These are phyloP conservation scores for Pulveroboletus sp. DNA, from an alignment of 768 basidiomycete genomes.

Conservation along the genomic window DNA sequence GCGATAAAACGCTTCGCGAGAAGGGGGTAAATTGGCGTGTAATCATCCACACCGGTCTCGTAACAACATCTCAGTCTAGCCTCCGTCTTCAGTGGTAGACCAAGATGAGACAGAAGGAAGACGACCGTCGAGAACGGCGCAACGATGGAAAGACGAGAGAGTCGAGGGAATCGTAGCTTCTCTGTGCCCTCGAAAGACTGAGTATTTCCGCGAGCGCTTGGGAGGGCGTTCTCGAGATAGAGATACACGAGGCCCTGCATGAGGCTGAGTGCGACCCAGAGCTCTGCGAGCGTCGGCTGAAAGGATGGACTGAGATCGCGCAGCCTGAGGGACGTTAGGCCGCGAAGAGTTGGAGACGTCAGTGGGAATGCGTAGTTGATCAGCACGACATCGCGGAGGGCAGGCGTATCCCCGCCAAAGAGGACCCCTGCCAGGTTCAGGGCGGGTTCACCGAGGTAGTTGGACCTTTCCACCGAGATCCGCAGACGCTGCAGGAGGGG, in stretches of 20 bases:
- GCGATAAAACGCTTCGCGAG: conserved; percentile 15
- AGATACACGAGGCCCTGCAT: conserved; percentile 35
- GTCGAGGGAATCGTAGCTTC: conserved; percentile 7
- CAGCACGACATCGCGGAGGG: conserved; percentile 36
- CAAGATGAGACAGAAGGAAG: conserved; percentile 8
- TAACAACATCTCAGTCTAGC: conserved; percentile 15
- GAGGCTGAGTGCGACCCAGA: conserved; percentile 32
- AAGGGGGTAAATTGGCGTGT: conserved; percentile 12
- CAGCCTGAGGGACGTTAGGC: conserved; percentile 38
- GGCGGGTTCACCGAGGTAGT: conserved; percentile 17
- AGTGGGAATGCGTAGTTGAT: conserved; percentile 34
- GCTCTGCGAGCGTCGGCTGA: conserved; percentile 30
- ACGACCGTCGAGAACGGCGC: conserved; percentile 18
- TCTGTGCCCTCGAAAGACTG: neutral
- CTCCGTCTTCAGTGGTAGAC: conserved; percentile 11
- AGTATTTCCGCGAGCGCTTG: conserved; percentile 9
- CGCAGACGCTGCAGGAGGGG: conserved; percentile 34
- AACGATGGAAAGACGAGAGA: conserved; percentile 16
- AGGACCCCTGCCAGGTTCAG: conserved; percentile 23
- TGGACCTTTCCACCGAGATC: conserved; percentile 17
- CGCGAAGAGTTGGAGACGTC: conserved; percentile 33
- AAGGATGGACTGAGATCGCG: conserved; percentile 22
- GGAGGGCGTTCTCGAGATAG: conserved; percentile 36
- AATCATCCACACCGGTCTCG: conserved; percentile 3
- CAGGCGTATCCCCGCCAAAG: conserved; percentile 32